Conservation (phyloP, 352 stramenopile species). For the Globisporangium spinosum region DNA sequence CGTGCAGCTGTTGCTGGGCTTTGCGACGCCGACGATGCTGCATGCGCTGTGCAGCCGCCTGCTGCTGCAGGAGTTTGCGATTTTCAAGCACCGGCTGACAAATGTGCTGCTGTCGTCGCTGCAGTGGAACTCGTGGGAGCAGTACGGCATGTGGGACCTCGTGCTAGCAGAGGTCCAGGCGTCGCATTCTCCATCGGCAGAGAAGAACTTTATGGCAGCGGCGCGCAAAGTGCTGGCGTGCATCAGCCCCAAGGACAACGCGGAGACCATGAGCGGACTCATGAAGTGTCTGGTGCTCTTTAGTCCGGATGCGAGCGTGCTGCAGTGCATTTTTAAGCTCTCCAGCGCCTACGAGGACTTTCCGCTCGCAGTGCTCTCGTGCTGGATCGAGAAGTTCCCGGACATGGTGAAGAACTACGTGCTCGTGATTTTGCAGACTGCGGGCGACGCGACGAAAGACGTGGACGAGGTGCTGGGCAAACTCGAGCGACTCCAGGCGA, state of each 20-base stretch:
- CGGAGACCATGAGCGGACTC: slow-evolving; percentile 69
- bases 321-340: slow-evolving; percentile 79
- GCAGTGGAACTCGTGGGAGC: slow-evolving; percentile 82
- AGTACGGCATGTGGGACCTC: slow-evolving; percentile 79
- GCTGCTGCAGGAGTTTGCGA: slow-evolving; percentile 68
- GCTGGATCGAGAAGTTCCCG: slow-evolving; percentile 69
- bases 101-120: slow-evolving; percentile 75
- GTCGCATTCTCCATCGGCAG: slow-evolving; percentile 23
- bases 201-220: slow-evolving; percentile 63
- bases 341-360: slow-evolving; percentile 60
- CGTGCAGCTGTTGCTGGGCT: slow-evolving; percentile 57
- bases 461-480: slow-evolving; percentile 55
- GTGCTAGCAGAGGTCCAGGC: slow-evolving; percentile 62
- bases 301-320: slow-evolving; percentile 52
- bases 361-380: slow-evolving; percentile 54
- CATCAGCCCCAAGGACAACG: slow-evolving; percentile 62
- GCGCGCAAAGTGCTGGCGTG: slow-evolving; percentile 74
- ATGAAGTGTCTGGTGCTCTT: slow-evolving; percentile 77
- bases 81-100: slow-evolving; percentile 65
- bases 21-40: slow-evolving; percentile 62
- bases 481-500: slow-evolving; percentile 54
- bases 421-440: slow-evolving; percentile 39
- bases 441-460: slow-evolving; percentile 36
- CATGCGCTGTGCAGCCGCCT: slow-evolving; percentile 55
- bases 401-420: slow-evolving; percentile 59